Evolutionary conservation across 106 monocot species (phyloP), one percentile per base, ranked within the genome.

Genomic region (Dioscorea dumetorum): DNA sequence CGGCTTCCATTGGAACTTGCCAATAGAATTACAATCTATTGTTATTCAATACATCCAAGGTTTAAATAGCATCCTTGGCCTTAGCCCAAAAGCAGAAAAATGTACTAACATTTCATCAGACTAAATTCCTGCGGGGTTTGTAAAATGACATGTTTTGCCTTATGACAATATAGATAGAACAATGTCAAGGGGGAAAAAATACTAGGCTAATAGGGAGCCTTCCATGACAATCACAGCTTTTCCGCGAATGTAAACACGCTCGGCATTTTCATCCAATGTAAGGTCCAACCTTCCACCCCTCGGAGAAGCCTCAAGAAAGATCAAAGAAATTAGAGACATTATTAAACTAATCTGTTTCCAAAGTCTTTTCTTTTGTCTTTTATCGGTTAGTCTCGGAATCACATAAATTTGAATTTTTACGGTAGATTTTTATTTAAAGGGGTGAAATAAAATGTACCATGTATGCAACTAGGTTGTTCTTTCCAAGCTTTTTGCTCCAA

Each of bases 231-330:
- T 88, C 7, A 81, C 77, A 66, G 94, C 90, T 74, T 90, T 76
- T 70, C 94, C 94, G 34, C 76, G 67, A 50, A 94, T 87, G 19
- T 22, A 64, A 20, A 94, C 78, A 34, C 90, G 77, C 33, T 69
- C 67, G 6, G 61, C 70, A 62, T 78, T 58, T 73, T 85, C 90
- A 8, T 79, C 85, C 48, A 80, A 18, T 50, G 77, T 35, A 18
- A 94, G 72, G 34, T 88, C 79, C 59, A 94, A 67, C 68, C 48
- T 75, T 20, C 94, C 94, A 79, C 94, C 72, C 64, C 94, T 90
- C 50, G 85, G 85, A 24, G 94, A 94, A 69, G 90, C 94, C 94
- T 94, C 76, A 12, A 51, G 49, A 28, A 70, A 50, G 31, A 13
- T 23, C n/a, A n/a, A 31, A 69, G 2, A 56, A 4, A 50, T 35